phyloP scores from a whole-genome alignment of 1,139 yeast species.

The Pneumocystis murina region DNA sequence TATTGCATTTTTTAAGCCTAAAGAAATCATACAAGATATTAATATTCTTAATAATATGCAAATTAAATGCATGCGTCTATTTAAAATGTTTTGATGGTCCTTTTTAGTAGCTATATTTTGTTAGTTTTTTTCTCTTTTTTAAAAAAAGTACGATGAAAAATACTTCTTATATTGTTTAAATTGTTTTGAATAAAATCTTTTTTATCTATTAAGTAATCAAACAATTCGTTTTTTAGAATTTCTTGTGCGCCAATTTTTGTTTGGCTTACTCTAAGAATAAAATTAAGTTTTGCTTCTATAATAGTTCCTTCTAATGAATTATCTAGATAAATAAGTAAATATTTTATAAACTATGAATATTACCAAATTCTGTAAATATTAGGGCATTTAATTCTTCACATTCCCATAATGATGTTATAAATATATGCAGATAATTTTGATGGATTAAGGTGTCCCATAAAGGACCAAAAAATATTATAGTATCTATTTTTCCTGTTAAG shows the following conservation, averaged over 20 bases:
- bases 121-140: neutral
- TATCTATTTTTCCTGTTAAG: neutral
- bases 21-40: neutral
- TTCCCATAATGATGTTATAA: neutral
- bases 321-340: neutral
- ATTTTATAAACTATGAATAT: neutral
- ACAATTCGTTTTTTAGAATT: neutral
- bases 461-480: neutral
- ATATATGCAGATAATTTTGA: constrained; percentile 1
- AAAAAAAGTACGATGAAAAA: neutral
- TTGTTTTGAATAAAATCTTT: neutral
- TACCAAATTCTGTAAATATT: neutral
- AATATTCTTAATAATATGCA: neutral
- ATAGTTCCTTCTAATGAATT: neutral
- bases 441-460: neutral
- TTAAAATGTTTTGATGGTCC: neutral
- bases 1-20: neutral
- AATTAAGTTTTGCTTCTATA: neutral
- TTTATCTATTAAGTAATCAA: neutral
- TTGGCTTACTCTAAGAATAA: neutral
- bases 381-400: neutral
- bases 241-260: neutral
- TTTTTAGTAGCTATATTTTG: neutral
- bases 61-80: neutral
- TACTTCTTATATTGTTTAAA: neutral